These are phyloP conservation scores for Exsudoporus frostii DNA, from an alignment of 768 basidiomycete species.

Conservation along the genomic window DNA sequence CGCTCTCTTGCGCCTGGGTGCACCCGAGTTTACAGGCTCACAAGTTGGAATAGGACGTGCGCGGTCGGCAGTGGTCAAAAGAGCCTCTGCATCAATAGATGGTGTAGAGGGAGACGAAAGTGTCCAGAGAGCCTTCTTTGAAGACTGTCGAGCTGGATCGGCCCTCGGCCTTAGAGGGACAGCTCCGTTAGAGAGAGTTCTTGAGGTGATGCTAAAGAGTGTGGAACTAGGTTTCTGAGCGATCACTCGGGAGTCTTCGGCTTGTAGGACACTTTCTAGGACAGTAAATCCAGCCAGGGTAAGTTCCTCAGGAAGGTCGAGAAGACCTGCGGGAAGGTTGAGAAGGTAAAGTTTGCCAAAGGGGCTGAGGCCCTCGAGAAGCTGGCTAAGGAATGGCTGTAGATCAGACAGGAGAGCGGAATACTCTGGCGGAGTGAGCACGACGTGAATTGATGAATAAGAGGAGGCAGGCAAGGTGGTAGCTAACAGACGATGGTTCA, in stretches of 20 bases:
- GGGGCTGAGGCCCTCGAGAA: constrained; percentile 59
- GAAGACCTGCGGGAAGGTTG: constrained; percentile 44
- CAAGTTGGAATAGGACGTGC: constrained; percentile 74
- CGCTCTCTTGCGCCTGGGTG: constrained; percentile 78
- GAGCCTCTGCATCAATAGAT: constrained; percentile 75
- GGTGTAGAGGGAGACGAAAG: constrained; percentile 68
- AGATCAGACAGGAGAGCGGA: constrained; percentile 50
- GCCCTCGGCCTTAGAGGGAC: constrained; percentile 53
- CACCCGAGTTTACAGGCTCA: constrained; percentile 52
- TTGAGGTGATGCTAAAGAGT: constrained; percentile 18
- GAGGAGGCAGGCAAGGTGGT: constrained; percentile 48
- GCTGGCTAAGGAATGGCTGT: constrained; percentile 53
- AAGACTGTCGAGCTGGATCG: constrained; percentile 55
- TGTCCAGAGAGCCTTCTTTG: constrained; percentile 89
- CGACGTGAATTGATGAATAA: constrained; percentile 66
- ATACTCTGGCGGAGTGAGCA: constrained; percentile 66
- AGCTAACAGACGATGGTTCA: constrained; percentile 40
- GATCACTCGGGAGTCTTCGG: constrained; percentile 44
- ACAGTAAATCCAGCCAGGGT: constrained; percentile 63
- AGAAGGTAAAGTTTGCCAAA: constrained; percentile 68
- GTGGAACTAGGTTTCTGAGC: constrained; percentile 66
- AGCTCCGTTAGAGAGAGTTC: constrained; percentile 25
- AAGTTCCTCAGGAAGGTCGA: constrained; percentile 54
- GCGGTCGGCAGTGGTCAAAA: constrained; percentile 82
- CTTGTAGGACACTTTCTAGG: constrained; percentile 39